A percentile compares a stretch with the other conserved stretches of the same genome.
Evolutionary conservation across 164 flowering plant genomes (phyloP).

Genomic region (Magnolia officinalis): DNA sequence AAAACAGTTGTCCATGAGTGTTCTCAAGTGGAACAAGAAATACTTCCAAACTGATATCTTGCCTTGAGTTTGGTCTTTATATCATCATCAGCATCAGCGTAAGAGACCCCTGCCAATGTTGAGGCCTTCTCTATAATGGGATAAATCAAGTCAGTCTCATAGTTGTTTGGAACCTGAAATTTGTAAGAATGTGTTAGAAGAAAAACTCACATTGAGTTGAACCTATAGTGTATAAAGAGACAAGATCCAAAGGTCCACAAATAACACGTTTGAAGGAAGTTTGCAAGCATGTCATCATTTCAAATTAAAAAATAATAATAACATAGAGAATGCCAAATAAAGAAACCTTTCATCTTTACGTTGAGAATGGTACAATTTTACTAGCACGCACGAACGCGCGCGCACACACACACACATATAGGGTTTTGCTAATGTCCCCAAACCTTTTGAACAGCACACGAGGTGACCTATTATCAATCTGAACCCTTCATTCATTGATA

Average conservation of each 20-base stretch:
- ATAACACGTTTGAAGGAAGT: background rate
- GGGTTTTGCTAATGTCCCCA: too few relatives aligned
- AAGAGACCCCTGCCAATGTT: constrained; percentile 65
- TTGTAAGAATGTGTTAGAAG: background rate
- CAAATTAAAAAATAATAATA: too few relatives aligned
- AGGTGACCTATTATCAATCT: too few relatives aligned
- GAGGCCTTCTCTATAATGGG: constrained; percentile 92
- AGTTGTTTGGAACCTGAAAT: constrained; percentile 89
- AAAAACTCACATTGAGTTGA: background rate
- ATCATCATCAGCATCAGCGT: constrained; percentile 52
- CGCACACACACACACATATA: too few relatives aligned
- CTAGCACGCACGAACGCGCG: too few relatives aligned
- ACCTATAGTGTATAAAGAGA: background rate
- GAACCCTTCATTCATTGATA: too few relatives aligned
- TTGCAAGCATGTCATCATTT: background rate
- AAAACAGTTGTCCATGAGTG: background rate
- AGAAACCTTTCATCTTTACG: background rate
- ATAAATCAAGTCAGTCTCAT: constrained; percentile 89
- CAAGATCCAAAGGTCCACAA: background rate
- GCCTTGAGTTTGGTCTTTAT: constrained; percentile 74
- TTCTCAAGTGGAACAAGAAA: background rate
- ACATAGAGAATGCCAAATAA: background rate
- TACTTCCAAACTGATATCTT: constrained; percentile 15
- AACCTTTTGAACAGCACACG: too few relatives aligned
- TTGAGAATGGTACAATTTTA: too few relatives aligned